These are phyloP conservation scores for Punica granatum DNA, from an alignment of 345 rosid species.

Conservation along the genomic window DNA sequence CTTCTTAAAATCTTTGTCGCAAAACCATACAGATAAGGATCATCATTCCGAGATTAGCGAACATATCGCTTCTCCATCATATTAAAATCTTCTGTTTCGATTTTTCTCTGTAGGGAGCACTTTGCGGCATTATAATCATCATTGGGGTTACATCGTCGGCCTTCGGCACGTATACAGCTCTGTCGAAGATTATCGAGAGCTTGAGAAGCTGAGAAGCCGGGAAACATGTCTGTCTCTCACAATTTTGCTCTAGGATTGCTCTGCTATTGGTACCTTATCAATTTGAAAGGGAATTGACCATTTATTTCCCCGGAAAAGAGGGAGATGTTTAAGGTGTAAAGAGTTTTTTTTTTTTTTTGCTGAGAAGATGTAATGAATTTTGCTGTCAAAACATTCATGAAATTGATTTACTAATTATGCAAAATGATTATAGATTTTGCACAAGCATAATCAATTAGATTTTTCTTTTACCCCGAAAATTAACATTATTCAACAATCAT, in stretches of 20 bases:
- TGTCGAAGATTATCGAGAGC: conserved; percentile 51
- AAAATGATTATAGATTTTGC: no score
- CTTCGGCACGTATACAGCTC: conserved; percentile 60
- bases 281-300: no score
- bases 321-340: no score
- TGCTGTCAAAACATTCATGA: no score
- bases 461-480: no score
- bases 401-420: no score
- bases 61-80: neutral
- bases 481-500: no score
- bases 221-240: neutral
- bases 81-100: neutral
- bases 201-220: conserved; percentile 27
- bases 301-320: no score
- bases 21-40: neutral
- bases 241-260: neutral
- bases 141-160: conserved; percentile 58
- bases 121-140: conserved; percentile 48
- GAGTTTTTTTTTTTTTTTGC: no score
- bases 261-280: no score
- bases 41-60: neutral
- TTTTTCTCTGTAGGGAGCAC: conserved; percentile 25
- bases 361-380: no score
- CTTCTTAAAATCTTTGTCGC: neutral
- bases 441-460: no score